Conservation (phyloP, 2,329 filamentous ascomycete species). For the Tolypocladium inflatum region DNA sequence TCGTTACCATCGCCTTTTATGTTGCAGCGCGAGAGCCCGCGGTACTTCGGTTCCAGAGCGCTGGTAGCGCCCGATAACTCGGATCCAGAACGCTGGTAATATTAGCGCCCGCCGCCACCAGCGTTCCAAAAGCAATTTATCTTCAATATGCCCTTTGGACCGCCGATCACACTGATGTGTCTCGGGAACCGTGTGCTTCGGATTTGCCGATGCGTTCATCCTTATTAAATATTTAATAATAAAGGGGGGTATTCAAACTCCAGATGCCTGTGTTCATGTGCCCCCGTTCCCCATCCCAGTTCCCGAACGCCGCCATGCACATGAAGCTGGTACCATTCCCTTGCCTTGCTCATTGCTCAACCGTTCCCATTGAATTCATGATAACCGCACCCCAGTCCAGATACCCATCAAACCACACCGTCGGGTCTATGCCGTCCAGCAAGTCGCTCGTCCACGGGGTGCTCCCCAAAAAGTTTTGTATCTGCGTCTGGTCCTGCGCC, state of each 20-base stretch:
- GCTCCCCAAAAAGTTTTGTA: constrained; percentile 14
- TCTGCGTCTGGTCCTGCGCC: constrained; percentile 12
- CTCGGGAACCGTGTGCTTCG: background rate
- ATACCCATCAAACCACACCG: constrained; percentile 24
- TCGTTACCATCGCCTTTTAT: background rate
- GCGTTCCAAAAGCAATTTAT: background rate
- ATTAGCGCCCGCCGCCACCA: background rate
- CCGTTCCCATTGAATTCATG: constrained; percentile 19
- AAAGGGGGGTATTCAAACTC: background rate
- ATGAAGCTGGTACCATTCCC: background rate
- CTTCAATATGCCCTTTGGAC: background rate
- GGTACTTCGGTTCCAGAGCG: background rate
- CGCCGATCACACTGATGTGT: background rate
- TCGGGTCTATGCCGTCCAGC: constrained; percentile 22
- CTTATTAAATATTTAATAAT: background rate
- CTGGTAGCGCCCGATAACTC: background rate
- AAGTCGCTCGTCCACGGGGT: constrained; percentile 21
- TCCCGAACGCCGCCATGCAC: background rate
- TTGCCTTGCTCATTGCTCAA: background rate
- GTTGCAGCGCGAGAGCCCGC: background rate
- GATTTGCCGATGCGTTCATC: background rate
- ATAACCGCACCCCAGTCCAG: constrained; percentile 23
- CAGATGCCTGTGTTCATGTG: background rate
- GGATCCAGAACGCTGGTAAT: background rate
- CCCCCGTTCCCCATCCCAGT: background rate